Evolutionary conservation across 2,329 filamentous ascomycete species (phyloP).

Genomic region (Pseudohalonectria lignicola): DNA sequence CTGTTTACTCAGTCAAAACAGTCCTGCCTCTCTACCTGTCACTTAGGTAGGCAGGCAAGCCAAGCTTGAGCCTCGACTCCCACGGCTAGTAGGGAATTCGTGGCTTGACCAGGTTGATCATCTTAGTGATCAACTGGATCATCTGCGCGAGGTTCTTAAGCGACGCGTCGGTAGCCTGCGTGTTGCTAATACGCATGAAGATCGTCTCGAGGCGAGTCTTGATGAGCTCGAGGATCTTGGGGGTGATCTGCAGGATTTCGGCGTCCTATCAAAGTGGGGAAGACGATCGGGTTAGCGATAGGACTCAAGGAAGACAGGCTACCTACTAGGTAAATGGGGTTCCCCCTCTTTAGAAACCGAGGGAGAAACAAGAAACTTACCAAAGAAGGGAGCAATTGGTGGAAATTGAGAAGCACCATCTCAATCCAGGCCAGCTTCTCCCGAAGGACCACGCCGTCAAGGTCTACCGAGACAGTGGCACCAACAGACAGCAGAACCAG

Average conservation of each 20-base stretch:
- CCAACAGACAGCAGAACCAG: conserved; percentile 54
- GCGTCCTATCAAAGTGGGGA: conserved; percentile 29
- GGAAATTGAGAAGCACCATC: conserved; percentile 43
- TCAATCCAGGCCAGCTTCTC: conserved; percentile 52
- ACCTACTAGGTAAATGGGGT: not conserved
- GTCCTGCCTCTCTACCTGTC: too few relatives aligned
- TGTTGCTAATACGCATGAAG: conserved; percentile 36
- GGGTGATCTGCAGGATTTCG: conserved; percentile 42
- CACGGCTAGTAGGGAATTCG: too few relatives aligned
- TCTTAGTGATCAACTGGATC: conserved; percentile 21
- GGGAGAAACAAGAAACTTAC: too few relatives aligned
- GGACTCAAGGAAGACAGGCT: too few relatives aligned
- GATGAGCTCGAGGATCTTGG: conserved; percentile 44
- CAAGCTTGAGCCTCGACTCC: too few relatives aligned
- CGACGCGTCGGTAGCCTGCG: conserved; percentile 32
- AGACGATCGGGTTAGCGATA: too few relatives aligned
- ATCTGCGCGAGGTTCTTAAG: conserved; percentile 36
- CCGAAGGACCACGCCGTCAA: conserved; percentile 40
- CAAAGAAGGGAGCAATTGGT: conserved; percentile 32
- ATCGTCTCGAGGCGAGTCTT: conserved; percentile 40
- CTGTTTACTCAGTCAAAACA: too few relatives aligned
- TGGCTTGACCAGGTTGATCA: conserved; percentile 12
- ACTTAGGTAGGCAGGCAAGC: too few relatives aligned
- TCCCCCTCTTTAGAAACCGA: too few relatives aligned
- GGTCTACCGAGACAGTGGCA: conserved; percentile 49